Base-by-base conservation (phyloP, 2,329 filamentous ascomycete species). In the Fusarium euwallaceae region DNA sequence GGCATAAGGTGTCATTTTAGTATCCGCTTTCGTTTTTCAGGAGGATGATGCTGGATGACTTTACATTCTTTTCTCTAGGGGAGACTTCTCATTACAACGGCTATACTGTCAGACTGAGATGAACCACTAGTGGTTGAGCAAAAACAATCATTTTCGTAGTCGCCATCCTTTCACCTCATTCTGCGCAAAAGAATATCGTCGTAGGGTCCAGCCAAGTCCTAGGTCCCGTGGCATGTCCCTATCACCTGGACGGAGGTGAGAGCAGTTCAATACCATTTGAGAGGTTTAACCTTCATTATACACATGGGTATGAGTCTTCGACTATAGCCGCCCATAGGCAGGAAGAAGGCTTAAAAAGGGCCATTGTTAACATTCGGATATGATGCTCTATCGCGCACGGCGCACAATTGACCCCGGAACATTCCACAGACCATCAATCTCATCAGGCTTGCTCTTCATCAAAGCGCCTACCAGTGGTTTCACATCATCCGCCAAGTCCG, bases 361-460 rank as follows among this genome's bases (percentile, higher is more conserved):
- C 27, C 27, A 27, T 27, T 27, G 27, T 27, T 27, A 27, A 27
- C 27, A 27, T 27, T 27, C 27, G 27, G 27, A 27, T 27, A 27
- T 27, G 27, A 17, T 51, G 16, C 45, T 6, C 17, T 17, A 51
- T n/a, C 45, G 45, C 24, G 8, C 2, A 32, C 27, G 48, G 4
- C 27, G 55, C 3, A 29, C 39, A 61, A 60, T 39, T 2, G 36
- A 41, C 16, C 17, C 56, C 22, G 56, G 4, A 41, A 60, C 36
- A 16, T 60, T 27, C 36, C 56, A 39, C 56, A 60, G 24, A 6
- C 24, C 55, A 16, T 58, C 55, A 36, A 58, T 37, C 55, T 58
- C 55, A 58, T 58, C 32, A 24, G 55, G 55, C 34, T 58, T 58
- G 55, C 32, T 58, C 8, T 37, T 37, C 55, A 58, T 58, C 55